A percentile compares a stretch with the other conserved stretches of the same genome.
Conservation (phyloP, 371 early-diverging fungal species). For the Rhizopus stolonifer region DNA sequence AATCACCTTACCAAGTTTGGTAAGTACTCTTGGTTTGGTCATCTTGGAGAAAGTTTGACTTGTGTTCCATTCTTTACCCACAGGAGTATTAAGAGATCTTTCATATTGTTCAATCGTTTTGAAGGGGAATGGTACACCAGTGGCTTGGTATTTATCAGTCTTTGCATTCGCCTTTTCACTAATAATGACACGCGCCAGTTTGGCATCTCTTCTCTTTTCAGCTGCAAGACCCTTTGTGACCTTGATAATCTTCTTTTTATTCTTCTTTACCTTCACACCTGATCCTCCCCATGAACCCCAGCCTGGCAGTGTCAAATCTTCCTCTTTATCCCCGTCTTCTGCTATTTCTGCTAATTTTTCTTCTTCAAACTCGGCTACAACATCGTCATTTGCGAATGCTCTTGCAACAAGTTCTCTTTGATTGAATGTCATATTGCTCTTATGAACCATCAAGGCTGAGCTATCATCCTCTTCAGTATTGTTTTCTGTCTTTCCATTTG, state of each 20-base stretch:
- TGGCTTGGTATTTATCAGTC: conserved; percentile 72
- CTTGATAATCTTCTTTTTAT: conserved; percentile 62
- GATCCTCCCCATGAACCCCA: conserved; percentile 95
- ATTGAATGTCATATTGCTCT: conserved; percentile 60
- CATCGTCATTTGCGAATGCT: conserved; percentile 93
- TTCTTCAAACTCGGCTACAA: conserved; percentile 84
- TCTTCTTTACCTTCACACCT: conserved; percentile 59
- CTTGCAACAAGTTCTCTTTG: conserved; percentile 87
- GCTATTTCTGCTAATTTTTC: conserved; percentile 75
- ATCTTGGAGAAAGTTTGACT: conserved; percentile 65
- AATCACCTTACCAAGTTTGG: conserved; percentile 86
- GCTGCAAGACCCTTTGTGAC: conserved; percentile 68
- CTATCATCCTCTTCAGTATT: conserved; percentile 33
- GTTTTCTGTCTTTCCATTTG: conserved; percentile 2
- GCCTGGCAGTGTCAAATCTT: conserved; percentile 88
- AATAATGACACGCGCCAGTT: conserved; percentile 87
- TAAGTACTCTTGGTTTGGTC: conserved; percentile 80
- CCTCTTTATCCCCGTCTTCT: conserved; percentile 74
- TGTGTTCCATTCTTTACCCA: conserved; percentile 97
- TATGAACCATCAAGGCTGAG: conserved; percentile 41
- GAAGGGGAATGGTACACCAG: conserved; percentile 83
- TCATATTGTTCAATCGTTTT: conserved; percentile 87
- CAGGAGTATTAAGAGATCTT: conserved; percentile 74
- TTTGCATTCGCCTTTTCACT: conserved; percentile 84
- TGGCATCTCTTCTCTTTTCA: conserved; percentile 75